Base-by-base conservation (phyloP, 352 stramenopile genomes). In the Nothophytophthora sp. region DNA sequence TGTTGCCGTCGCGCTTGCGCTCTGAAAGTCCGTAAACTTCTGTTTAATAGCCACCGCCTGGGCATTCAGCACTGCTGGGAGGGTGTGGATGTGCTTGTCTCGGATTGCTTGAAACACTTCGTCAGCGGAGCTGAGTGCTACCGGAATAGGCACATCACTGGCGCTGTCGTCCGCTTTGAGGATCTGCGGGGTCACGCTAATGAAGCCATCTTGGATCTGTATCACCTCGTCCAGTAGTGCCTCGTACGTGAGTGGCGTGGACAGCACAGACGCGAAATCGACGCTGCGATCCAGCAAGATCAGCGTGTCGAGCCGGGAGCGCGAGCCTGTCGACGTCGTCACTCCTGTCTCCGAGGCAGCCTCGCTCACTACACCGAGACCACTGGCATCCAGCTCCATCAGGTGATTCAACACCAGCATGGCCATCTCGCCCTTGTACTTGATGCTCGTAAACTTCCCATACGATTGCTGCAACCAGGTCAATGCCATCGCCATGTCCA, bases 371-470 rank as follows among this genome's bases (percentile, higher is more conserved):
- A 55, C 40, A 11, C 39, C 45, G 7, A 53, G 59, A 1, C 46
- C 52, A 19, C 41, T 36, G 18, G 51, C 68, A 47, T 69, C 64
- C 37, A 76, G 54, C 47, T 86, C 70, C 63, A 91, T 71, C 32
- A 92, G 54, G 30, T 82, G 71, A 18, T 88, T 76, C 16, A 86
- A 53, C 19, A 91, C 76, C 7, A 83, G 63, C 63, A 83, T 88
- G 9, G 78, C 68, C 28, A 90, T 45, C 30, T 91, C 76, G 9
- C 82, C 82, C 45, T 92, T 92, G 66, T 86, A 88, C 49, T 92
- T 88, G 51, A 92, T 86, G n/a, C 73, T 58, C 15, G 61, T 41
- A 32, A 91, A 88, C 13, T 55, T 55, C 0, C 77, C 82, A 24
- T 86, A 88, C 5, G 78, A 23, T 12, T 75, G 54, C 42, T 92